phyloP scores from a whole-genome alignment of 306 rosid species.

The Begonia loranthoides region DNA sequence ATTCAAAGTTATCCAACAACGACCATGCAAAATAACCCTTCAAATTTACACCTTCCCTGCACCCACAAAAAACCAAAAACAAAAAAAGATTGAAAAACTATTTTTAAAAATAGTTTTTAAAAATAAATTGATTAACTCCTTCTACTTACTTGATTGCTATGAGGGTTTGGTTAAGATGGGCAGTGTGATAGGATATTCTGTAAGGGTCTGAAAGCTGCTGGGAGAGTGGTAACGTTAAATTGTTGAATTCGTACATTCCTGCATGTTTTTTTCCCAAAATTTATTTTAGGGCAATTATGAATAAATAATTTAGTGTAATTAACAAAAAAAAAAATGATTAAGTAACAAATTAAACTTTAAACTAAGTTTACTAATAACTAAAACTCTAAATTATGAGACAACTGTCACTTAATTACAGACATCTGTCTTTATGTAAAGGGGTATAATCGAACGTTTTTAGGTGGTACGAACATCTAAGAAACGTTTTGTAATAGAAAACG shows the following conservation, averaged over 20 bases:
- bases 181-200: neutral
- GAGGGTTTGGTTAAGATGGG: neutral
- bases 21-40: conserved; percentile 7
- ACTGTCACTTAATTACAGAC: too few relatives aligned
- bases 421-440: too few relatives aligned
- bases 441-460: too few relatives aligned
- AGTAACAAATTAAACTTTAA: too few relatives aligned
- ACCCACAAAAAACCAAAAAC: neutral
- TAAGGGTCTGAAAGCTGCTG: neutral
- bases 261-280: conserved; percentile 8
- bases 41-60: conserved; percentile 3
- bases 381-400: too few relatives aligned
- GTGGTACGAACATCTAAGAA: too few relatives aligned
- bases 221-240: too few relatives aligned
- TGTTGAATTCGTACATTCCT: neutral
- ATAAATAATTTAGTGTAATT: too few relatives aligned
- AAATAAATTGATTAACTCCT: neutral
- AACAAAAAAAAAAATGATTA: too few relatives aligned
- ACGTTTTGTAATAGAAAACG: too few relatives aligned
- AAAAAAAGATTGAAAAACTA: neutral
- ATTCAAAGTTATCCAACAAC: conserved; percentile 5
- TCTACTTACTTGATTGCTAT: conserved; percentile 1
- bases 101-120: neutral
- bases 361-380: too few relatives aligned
- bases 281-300: too few relatives aligned